A percentile compares a stretch with the other conserved stretches of the same genome.
Evolutionary conservation across 306 rosid species (phyloP).

Genomic region (Myrica gale): DNA sequence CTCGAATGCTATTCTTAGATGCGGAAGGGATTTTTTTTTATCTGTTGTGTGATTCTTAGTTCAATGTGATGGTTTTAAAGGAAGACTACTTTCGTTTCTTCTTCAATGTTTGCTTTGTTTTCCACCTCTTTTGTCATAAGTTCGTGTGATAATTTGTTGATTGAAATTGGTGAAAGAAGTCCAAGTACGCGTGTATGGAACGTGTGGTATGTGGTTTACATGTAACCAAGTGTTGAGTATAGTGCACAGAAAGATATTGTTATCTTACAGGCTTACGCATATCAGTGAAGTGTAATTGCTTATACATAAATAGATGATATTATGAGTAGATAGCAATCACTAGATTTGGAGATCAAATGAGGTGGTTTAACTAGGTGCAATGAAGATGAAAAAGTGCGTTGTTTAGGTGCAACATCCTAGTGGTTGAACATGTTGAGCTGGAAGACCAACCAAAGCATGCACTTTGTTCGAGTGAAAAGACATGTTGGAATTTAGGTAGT

Average conservation of each 20-base stretch:
- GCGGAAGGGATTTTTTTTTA: neutral
- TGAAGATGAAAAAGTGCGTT: neutral
- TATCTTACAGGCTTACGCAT: neutral
- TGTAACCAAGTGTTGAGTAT: neutral
- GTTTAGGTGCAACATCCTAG: neutral
- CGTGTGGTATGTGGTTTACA: neutral
- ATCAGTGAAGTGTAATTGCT: neutral
- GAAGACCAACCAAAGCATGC: neutral
- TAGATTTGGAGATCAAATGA: neutral
- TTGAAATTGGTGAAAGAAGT: neutral
- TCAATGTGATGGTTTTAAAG: neutral
- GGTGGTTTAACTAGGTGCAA: neutral
- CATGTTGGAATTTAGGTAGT: slow-evolving; percentile 1
- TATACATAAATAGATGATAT: neutral
- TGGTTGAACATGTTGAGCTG: neutral
- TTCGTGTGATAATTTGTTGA: too few species aligned
- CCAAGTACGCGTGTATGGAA: neutral
- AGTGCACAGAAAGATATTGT: neutral
- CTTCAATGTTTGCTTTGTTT: too few species aligned
- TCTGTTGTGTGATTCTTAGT: neutral
- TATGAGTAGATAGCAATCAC: too few species aligned
- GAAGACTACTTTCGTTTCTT: too few species aligned
- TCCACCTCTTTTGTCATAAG: neutral
- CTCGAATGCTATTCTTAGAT: neutral
- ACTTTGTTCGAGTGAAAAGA: neutral